These are phyloP conservation scores for Tuber indicum DNA, from an alignment of 495 filamentous ascomycete species.

Conservation along the genomic window DNA sequence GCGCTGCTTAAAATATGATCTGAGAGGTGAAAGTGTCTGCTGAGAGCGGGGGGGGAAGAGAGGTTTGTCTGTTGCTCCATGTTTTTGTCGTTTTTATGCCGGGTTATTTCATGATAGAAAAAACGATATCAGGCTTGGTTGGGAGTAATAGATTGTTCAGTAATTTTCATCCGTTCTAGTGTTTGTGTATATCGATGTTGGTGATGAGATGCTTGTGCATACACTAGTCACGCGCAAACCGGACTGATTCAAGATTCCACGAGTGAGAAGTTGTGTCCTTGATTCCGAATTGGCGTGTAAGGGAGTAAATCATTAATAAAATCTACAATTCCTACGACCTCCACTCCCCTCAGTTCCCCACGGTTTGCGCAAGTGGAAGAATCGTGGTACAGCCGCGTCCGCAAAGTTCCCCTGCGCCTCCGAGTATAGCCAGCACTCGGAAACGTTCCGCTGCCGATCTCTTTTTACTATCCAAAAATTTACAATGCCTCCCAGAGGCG, in stretches of 20 bases:
- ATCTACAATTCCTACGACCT: not conserved
- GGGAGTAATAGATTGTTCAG: not conserved
- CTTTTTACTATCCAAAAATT: no score
- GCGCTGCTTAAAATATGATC: constrained; percentile 38
- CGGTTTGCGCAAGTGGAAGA: not conserved
- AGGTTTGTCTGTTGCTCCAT: not conserved
- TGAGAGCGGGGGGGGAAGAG: not conserved
- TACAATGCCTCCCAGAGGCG: no score
- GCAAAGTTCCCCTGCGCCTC: no score
- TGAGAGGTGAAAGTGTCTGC: not conserved
- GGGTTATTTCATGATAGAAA: not conserved
- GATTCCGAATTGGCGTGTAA: not conserved
- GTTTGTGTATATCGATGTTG: not conserved
- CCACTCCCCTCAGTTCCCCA: not conserved
- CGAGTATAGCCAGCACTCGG: no score
- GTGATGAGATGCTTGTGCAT: not conserved
- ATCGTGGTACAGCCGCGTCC: not conserved
- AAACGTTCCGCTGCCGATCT: no score
- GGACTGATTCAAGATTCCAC: not conserved
- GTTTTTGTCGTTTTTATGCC: not conserved
- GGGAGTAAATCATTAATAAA: not conserved
- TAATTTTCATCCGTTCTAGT: not conserved
- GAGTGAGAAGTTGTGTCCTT: not conserved
- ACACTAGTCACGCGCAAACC: not conserved
- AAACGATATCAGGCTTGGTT: not conserved